Evolutionary conservation across 176 grass and related monocot genomes (phyloP).

Genomic region (Rhynchospora breviuscula): DNA sequence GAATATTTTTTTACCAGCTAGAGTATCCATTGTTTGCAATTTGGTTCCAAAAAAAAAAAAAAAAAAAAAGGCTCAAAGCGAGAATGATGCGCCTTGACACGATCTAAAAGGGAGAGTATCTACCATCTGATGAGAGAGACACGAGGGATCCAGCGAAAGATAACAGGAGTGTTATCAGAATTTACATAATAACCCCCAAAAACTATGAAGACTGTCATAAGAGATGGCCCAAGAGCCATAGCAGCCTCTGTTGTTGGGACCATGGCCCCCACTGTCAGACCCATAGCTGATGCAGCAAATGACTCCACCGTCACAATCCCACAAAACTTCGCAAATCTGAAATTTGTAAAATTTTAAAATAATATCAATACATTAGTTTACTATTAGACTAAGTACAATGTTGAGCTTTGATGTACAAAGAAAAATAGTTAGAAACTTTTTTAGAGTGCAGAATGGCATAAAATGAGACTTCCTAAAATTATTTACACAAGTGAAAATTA

Average conservation of each 20-base stretch:
- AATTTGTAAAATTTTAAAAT: not conserved
- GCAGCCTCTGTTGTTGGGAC: constrained; percentile 86
- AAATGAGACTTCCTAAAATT: not conserved
- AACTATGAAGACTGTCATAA: constrained; percentile 97
- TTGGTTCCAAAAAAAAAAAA: not conserved
- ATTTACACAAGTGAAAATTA: constrained; percentile 8
- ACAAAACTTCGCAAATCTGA: constrained; percentile 92
- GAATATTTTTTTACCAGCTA: not conserved
- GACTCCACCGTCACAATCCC: constrained; percentile 86
- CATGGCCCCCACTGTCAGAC: constrained; percentile 90
- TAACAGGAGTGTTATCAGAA: constrained; percentile 67
- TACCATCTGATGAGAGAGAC: constrained; percentile 98
- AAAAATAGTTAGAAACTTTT: not conserved
- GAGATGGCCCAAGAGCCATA: constrained; percentile 93
- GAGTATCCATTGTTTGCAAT: not conserved
- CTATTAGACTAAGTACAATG: not conserved
- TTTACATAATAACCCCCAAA: constrained; percentile 98
- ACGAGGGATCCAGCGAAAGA: constrained; percentile 88
- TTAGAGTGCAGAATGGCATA: not conserved
- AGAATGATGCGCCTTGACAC: not conserved
- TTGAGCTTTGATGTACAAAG: not conserved
- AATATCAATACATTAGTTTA: not conserved
- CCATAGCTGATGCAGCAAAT: constrained; percentile 93
- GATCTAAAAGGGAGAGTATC: not conserved
- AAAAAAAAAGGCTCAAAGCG: not conserved